phyloP scores from a whole-genome alignment of 352 stramenopile species.

The Thalassiosira ordinaria region DNA sequence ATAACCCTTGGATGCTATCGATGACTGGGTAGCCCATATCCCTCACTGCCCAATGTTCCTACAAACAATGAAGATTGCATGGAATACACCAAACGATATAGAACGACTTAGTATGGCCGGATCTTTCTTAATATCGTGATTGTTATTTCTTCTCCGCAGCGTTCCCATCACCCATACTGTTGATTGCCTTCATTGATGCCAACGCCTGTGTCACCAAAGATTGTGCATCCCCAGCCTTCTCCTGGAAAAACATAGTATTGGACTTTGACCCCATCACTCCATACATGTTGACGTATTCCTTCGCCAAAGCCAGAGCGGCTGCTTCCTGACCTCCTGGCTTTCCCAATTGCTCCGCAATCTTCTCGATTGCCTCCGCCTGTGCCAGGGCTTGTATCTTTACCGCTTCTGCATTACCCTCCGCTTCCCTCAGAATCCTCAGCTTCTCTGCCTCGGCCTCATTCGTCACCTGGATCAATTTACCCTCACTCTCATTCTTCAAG shows the following conservation, averaged over 20 bases:
- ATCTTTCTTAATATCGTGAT: too few relatives aligned
- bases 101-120: too few relatives aligned
- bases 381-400: slow-evolving; percentile 81
- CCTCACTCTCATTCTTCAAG: slow-evolving; percentile 89
- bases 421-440: slow-evolving; percentile 82
- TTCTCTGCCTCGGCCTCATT: slow-evolving; percentile 89
- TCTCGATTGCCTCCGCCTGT: slow-evolving; percentile 83
- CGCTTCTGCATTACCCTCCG: slow-evolving; percentile 84
- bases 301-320: slow-evolving; percentile 82
- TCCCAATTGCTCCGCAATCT: slow-evolving; percentile 80
- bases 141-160: slow-evolving; percentile 6
- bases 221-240: slow-evolving; percentile 86
- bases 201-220: slow-evolving; percentile 77
- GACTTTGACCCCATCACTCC: slow-evolving; percentile 88
- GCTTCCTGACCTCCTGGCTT: slow-evolving; percentile 81
- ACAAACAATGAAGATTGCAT: too few relatives aligned
- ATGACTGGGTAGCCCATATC: too few relatives aligned
- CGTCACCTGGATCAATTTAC: slow-evolving; percentile 86
- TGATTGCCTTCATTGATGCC: slow-evolving; percentile 74
- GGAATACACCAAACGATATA: too few relatives aligned
- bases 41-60: too few relatives aligned
- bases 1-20: too few relatives aligned
- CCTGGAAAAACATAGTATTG: slow-evolving; percentile 91
- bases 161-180: slow-evolving; percentile 17
- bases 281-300: slow-evolving; percentile 90